These are phyloP conservation scores for Deuterostichococcus epilithicus DNA, from an alignment of 139 green algal genomes.

Conservation along the genomic window DNA sequence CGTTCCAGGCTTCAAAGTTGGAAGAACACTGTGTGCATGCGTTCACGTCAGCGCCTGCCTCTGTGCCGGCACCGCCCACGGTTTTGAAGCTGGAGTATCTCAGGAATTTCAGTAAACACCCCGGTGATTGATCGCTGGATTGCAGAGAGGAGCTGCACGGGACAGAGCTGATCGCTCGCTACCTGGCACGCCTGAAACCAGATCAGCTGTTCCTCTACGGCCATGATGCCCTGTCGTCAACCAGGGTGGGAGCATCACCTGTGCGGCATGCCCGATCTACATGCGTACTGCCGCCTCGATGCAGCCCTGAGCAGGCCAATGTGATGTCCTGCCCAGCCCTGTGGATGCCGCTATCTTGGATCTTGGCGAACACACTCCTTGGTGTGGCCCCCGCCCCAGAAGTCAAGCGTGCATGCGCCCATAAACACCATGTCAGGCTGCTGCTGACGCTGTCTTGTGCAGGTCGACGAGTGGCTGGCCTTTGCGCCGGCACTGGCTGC, in stretches of 20 bases:
- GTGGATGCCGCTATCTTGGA: too few relatives aligned
- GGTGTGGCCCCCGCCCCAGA: too few relatives aligned
- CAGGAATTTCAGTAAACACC: too few relatives aligned
- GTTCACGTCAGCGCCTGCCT: too few relatives aligned
- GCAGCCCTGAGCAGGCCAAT: neutral
- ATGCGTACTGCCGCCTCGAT: neutral
- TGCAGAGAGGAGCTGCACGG: conserved; percentile 68
- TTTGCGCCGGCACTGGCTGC: conserved; percentile 46
- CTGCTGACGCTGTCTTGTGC: neutral
- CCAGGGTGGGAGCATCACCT: conserved; percentile 35
- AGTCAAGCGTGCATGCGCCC: neutral
- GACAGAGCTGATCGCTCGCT: conserved; percentile 58
- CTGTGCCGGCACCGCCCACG: too few relatives aligned
- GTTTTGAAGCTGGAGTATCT: neutral
- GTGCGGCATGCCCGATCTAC: neutral
- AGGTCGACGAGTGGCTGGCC: conserved; percentile 87
- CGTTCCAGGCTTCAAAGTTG: too few relatives aligned
- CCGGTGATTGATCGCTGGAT: too few relatives aligned
- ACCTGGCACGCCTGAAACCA: conserved; percentile 46
- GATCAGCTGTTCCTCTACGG: conserved; percentile 40
- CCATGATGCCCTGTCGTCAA: conserved; percentile 36
- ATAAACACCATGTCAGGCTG: neutral
- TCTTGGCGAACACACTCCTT: too few relatives aligned
- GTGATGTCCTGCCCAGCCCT: neutral
- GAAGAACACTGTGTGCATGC: too few relatives aligned